Percentiles rank a stretch among this genome's conserved stretches.
These are phyloP conservation scores for Mortierella sp. DNA, from an alignment of 371 early-diverging fungal genomes.

Conservation along the genomic window DNA sequence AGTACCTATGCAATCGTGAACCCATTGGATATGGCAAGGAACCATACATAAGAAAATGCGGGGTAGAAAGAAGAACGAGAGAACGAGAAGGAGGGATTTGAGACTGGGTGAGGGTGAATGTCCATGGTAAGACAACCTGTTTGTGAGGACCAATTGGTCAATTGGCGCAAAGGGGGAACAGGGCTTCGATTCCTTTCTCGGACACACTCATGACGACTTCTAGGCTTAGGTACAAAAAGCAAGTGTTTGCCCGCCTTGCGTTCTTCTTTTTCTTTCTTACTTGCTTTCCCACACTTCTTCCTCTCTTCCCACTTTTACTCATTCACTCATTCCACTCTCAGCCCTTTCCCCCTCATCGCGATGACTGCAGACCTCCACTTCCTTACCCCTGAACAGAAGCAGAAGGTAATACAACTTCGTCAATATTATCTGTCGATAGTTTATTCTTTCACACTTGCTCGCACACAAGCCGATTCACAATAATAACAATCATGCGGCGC, in stretches of 20 bases:
- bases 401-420: conserved; percentile 27
- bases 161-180: too few relatives aligned
- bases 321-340: not conserved
- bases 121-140: not conserved
- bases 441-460: not conserved
- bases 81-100: not conserved
- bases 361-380: conserved; percentile 25
- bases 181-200: conserved; percentile 10
- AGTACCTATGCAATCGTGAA: not conserved
- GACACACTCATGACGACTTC: not conserved
- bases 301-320: conserved; percentile 15
- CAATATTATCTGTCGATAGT: not conserved
- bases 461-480: not conserved
- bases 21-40: not conserved
- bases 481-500: not conserved
- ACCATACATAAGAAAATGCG: not conserved
- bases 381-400: conserved; percentile 51
- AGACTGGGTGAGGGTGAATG: not conserved
- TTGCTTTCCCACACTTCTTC: not conserved
- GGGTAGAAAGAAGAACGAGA: conserved; percentile 1
- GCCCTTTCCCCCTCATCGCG: conserved; percentile 34
- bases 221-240: not conserved
- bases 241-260: not conserved
- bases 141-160: not conserved
- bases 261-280: conserved; percentile 17